Conservation (phyloP, 495 filamentous ascomycete species). For the Aspergillus ostianus region DNA sequence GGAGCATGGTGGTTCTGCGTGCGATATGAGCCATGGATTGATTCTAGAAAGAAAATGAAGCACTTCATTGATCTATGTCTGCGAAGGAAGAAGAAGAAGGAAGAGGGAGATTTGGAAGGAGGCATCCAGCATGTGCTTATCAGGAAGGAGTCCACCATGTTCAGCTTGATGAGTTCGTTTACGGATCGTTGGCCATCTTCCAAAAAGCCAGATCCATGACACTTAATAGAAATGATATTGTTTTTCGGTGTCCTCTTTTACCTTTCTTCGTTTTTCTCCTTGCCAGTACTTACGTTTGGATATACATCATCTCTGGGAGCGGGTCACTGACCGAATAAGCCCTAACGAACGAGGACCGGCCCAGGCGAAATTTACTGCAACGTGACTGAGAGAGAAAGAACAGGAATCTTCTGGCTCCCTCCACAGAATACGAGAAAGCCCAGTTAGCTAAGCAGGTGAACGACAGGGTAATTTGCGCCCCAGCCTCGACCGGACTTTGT, state of each 20-base stretch:
- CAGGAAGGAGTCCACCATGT: not conserved
- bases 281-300: not conserved
- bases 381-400: not conserved
- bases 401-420: not conserved
- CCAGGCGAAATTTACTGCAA: not conserved
- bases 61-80: not conserved
- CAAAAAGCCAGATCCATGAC: not conserved
- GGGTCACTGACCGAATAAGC: not conserved
- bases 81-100: not conserved
- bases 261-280: too few relatives aligned
- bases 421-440: not conserved
- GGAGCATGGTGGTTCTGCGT: slow-evolving; percentile 29
- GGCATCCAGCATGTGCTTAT: not conserved
- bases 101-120: not conserved
- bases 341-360: not conserved
- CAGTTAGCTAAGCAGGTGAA: not conserved
- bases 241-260: too few relatives aligned
- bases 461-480: not conserved
- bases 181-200: not conserved
- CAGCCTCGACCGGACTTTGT: not conserved
- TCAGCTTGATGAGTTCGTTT: not conserved
- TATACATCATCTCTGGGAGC: not conserved
- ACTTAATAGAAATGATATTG: not conserved
- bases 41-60: not conserved
- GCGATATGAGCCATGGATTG: not conserved